A percentile compares a stretch with the other conserved stretches of the same genome.
phyloP scores from a whole-genome alignment of 2,329 filamentous ascomycete species.

The Colletotrichum theobromicola region DNA sequence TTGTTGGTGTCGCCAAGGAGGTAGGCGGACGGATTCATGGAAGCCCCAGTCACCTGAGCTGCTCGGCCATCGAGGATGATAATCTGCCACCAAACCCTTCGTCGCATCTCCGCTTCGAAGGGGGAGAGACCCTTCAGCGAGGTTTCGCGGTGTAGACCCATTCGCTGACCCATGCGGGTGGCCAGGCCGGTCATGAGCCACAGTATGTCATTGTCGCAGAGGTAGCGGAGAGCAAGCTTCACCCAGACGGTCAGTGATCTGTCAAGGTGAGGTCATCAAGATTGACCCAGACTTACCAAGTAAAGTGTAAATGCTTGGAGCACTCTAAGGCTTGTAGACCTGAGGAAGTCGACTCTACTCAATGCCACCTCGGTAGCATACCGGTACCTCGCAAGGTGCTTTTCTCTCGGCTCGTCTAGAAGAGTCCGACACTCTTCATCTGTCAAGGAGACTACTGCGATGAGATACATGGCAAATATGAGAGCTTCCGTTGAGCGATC shows the following conservation, averaged over 20 bases:
- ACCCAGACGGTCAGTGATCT: conserved; percentile 25
- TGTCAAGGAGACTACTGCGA: conserved; percentile 62
- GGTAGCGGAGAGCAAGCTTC: conserved; percentile 59
- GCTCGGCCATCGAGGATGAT: conserved; percentile 62
- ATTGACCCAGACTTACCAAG: conserved; percentile 43
- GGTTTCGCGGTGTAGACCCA: conserved; percentile 70
- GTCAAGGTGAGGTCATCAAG: neutral
- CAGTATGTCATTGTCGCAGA: conserved; percentile 61
- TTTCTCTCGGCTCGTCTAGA: conserved; percentile 53
- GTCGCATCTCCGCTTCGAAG: conserved; percentile 70
- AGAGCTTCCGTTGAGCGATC: conserved; percentile 59
- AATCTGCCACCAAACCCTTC: conserved; percentile 71
- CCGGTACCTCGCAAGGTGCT: conserved; percentile 55
- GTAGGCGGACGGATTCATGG: conserved; percentile 55
- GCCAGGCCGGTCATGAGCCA: conserved; percentile 68
- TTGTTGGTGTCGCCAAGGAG: conserved; percentile 43
- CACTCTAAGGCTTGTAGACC: conserved; percentile 59
- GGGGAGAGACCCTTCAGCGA: conserved; percentile 58
- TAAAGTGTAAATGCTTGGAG: conserved; percentile 65
- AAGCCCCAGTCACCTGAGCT: conserved; percentile 32
- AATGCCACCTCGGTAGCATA: conserved; percentile 55
- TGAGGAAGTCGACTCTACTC: conserved; percentile 61
- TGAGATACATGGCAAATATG: conserved; percentile 66
- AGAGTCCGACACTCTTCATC: conserved; percentile 58
- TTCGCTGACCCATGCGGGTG: conserved; percentile 68